A percentile compares a stretch with the other conserved stretches of the same genome.
phyloP scores from a whole-genome alignment of 78 protist species.

The Protostelium mycophagum region DNA sequence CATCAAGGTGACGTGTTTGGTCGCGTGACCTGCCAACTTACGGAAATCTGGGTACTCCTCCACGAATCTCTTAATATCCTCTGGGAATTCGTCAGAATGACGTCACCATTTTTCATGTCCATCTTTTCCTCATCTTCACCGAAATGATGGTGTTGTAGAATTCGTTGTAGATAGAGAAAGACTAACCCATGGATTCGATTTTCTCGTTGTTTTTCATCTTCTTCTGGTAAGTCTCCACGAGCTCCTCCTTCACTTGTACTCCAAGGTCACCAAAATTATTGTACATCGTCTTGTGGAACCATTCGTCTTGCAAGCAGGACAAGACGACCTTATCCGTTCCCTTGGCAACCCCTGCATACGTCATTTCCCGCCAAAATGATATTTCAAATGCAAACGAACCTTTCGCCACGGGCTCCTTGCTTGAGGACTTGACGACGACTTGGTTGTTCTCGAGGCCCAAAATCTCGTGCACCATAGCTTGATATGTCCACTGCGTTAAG shows the following conservation, averaged over 20 bases:
- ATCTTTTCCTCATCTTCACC: background rate
- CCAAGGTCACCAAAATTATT: constrained; percentile 94
- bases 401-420: background rate
- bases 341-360: background rate
- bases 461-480: constrained; percentile 96
- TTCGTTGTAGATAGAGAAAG: background rate
- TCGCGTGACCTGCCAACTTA: constrained; percentile 69
- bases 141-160: background rate
- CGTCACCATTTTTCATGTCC: background rate
- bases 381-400: background rate
- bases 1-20: constrained; percentile 82
- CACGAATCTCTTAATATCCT: constrained; percentile 89
- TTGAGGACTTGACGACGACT: constrained; percentile 71
- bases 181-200: constrained; percentile 69
- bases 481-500: constrained; percentile 72
- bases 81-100: constrained; percentile 16
- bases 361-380: constrained; percentile 4
- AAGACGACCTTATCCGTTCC: constrained; percentile 51
- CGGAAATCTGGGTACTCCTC: constrained; percentile 89
- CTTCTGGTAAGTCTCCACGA: constrained; percentile 74
- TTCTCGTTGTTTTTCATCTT: constrained; percentile 46
- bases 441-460: constrained; percentile 78
- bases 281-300: constrained; percentile 69
- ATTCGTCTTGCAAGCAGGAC: constrained; percentile 67
- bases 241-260: constrained; percentile 55